phyloP scores from a whole-genome alignment of 2,329 filamentous ascomycete genomes.

The Colletotrichum magnum region DNA sequence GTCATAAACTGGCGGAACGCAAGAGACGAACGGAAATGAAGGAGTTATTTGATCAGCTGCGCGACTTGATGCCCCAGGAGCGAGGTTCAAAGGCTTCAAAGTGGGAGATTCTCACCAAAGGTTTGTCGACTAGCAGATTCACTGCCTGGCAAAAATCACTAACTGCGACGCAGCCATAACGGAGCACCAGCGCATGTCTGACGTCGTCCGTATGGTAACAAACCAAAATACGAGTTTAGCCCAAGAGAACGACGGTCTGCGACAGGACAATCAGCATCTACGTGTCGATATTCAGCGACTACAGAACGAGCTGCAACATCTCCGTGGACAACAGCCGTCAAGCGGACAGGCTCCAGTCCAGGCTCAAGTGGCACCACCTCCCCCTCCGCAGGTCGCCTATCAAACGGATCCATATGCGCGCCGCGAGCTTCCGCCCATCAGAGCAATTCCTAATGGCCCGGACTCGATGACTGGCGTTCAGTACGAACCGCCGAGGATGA shows the following conservation, averaged over 20 bases:
- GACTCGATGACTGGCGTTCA: slow-evolving; percentile 78
- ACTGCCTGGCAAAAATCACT: slow-evolving; percentile 8
- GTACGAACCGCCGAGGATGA: slow-evolving; percentile 66
- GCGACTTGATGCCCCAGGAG: slow-evolving; percentile 84
- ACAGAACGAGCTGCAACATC: slow-evolving; percentile 51
- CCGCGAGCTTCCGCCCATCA: slow-evolving; percentile 70
- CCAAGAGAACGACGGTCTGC: slow-evolving; percentile 63
- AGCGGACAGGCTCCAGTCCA: slow-evolving; percentile 42
- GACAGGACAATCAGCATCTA: slow-evolving; percentile 63
- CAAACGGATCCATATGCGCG: slow-evolving; percentile 52
- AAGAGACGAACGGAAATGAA: slow-evolving; percentile 92
- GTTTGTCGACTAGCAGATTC: slow-evolving; percentile 60
- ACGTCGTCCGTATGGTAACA: slow-evolving; percentile 62
- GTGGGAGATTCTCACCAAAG: slow-evolving; percentile 90
- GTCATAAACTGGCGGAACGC: slow-evolving; percentile 87
- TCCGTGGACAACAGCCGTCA: slow-evolving; percentile 45
- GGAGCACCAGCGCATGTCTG: slow-evolving; percentile 70
- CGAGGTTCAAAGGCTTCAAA: slow-evolving; percentile 89
- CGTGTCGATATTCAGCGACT: slow-evolving; percentile 65
- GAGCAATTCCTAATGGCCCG: slow-evolving; percentile 58
- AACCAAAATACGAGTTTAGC: slow-evolving; percentile 58
- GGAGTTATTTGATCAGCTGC: slow-evolving; percentile 84
- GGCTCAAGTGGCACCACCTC: slow-evolving; percentile 39
- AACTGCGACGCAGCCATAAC: slow-evolving; percentile 65
- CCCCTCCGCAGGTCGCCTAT: slow-evolving; percentile 46